These are phyloP conservation scores for Lentinula sp. DNA, from an alignment of 768 basidiomycete genomes.

Conservation along the genomic window DNA sequence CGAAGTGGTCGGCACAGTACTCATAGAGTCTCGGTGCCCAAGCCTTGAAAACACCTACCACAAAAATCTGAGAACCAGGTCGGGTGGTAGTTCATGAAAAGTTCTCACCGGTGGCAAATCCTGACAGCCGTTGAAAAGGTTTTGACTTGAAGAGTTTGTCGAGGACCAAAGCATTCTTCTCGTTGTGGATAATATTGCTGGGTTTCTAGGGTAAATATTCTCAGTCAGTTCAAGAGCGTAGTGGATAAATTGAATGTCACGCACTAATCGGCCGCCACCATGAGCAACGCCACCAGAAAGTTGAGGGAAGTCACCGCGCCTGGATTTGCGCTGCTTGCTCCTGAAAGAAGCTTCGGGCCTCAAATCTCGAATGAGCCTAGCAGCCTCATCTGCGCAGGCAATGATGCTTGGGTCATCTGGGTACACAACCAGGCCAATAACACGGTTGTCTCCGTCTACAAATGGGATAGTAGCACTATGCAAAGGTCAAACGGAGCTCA, in stretches of 20 bases:
- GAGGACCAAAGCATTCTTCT: neutral
- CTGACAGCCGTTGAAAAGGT: slow-evolving; percentile 12
- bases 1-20: neutral
- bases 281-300: slow-evolving; percentile 17
- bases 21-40: no score
- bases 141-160: neutral
- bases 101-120: slow-evolving; percentile 15
- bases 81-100: no score
- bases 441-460: neutral
- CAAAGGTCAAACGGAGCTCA: neutral
- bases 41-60: slow-evolving; percentile 13
- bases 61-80: no score
- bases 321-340: slow-evolving; percentile 5
- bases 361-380: neutral
- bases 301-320: slow-evolving; percentile 15
- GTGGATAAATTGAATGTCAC: no score
- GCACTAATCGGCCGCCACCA: slow-evolving; percentile 20
- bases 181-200: slow-evolving; percentile 6
- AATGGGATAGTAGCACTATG: neutral
- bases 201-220: no score
- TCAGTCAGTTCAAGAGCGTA: no score
- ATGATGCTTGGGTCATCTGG: slow-evolving; percentile 11
- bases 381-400: neutral
- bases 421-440: slow-evolving; percentile 5
- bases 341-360: neutral